These are phyloP conservation scores for Zanthoxylum bungeanum DNA, from an alignment of 345 rosid species.

Conservation along the genomic window DNA sequence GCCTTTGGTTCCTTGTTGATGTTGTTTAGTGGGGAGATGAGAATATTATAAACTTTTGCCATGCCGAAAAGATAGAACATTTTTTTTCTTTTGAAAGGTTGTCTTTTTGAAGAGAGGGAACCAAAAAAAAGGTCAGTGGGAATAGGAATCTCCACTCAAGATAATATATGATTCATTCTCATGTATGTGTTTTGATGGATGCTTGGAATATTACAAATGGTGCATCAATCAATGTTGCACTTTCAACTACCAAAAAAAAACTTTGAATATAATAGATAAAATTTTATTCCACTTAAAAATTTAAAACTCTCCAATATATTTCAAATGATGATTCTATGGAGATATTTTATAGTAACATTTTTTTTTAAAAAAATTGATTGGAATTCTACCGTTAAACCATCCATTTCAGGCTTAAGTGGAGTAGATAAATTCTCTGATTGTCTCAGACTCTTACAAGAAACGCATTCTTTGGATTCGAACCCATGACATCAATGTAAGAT, in stretches of 20 bases:
- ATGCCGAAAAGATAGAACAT: slow-evolving; percentile 40
- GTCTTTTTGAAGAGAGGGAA: slow-evolving; percentile 38
- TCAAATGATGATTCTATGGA: too few relatives aligned
- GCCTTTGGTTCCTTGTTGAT: slow-evolving; percentile 33
- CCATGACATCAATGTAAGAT: too few relatives aligned
- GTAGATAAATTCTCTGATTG: too few relatives aligned
- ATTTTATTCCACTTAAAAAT: background rate
- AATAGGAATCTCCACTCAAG: slow-evolving; percentile 42
- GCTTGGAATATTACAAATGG: background rate
- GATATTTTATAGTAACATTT: too few relatives aligned
- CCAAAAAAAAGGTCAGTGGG: slow-evolving; percentile 21
- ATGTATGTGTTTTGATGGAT: background rate
- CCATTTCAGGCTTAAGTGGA: too few relatives aligned
- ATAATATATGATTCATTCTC: background rate
- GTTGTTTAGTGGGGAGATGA: slow-evolving; percentile 33
- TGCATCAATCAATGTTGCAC: background rate
- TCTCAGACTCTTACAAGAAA: too few relatives aligned
- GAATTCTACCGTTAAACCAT: too few relatives aligned
- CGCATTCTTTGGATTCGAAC: too few relatives aligned
- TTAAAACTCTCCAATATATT: background rate
- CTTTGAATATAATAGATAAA: too few relatives aligned
- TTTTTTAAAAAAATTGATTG: too few relatives aligned
- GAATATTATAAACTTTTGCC: slow-evolving; percentile 36
- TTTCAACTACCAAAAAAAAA: background rate
- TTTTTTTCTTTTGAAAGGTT: slow-evolving; percentile 45